These are phyloP conservation scores for Sporothrix mexicana DNA, from an alignment of 2,329 filamentous ascomycete genomes.

Conservation along the genomic window DNA sequence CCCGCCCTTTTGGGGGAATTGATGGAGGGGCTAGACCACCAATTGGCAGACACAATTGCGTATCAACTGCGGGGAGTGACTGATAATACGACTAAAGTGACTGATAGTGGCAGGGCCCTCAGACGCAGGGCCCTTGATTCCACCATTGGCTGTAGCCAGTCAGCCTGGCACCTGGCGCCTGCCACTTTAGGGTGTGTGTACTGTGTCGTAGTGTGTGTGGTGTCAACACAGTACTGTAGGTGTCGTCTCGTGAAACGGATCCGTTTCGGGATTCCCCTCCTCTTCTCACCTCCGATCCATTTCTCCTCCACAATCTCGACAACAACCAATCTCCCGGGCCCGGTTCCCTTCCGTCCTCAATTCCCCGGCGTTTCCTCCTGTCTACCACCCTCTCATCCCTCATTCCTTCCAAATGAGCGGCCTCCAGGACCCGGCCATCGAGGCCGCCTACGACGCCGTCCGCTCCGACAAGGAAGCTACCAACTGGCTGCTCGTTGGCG, in stretches of 20 bases:
- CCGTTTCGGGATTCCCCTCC: constrained; percentile 1
- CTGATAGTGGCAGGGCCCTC: no score
- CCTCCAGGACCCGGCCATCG: constrained; percentile 63
- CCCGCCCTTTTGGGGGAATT: not conserved
- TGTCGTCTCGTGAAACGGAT: constrained; percentile 15
- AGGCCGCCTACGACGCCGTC: constrained; percentile 69
- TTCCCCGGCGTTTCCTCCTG: not conserved
- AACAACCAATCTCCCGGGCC: constrained; percentile 6
- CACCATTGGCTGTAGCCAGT: not conserved
- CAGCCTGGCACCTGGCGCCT: no score
- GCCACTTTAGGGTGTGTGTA: no score
- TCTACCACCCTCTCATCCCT: not conserved
- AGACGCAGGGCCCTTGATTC: constrained; percentile 4
- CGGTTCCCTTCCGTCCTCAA: not conserved
- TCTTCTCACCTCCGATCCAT: not conserved
- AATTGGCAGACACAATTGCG: constrained; percentile 13
- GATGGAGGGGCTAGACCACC: constrained; percentile 18
- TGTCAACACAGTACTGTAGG: no score
- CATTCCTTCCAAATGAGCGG: constrained; percentile 55
- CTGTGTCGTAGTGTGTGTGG: not conserved
- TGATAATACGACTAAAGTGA: not conserved
- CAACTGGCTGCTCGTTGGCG: constrained; percentile 72
- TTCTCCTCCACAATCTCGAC: constrained; percentile 2
- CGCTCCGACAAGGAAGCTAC: constrained; percentile 68
- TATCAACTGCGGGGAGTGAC: constrained; percentile 12